Base-by-base conservation (phyloP, 2,329 filamentous ascomycete species). In the Stachybotrys chartarum region DNA sequence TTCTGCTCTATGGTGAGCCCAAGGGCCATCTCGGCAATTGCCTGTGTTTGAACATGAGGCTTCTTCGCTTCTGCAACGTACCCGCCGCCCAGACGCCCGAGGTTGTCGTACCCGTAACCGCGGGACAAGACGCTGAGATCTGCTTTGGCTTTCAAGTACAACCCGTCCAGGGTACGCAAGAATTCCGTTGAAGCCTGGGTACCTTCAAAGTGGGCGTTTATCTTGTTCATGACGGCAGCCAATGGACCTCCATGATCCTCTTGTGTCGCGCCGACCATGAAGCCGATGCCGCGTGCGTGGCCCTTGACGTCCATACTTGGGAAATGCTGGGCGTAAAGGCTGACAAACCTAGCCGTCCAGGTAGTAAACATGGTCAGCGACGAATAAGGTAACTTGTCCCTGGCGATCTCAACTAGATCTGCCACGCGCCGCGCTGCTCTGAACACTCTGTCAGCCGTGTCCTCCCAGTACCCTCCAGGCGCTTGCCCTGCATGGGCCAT, bases 241-340 rank as follows among this genome's bases (percentile, higher is more conserved):
- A 47, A 47, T 10, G 35, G 35, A 42, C 35, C 14, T 14, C 5
- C 35, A 10, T 10, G 35, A 10, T 14, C 10, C 35, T 42, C 35
- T 42, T 10, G 35, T 42, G 8, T 14, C 14, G 35, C 35, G 10
- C 10, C 14, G 14, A 42, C 8, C 14, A 42, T 42, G 10, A 10
- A 3, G 10, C 35, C 35, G 14, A 42, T 42, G 35, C 35, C 35
- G 14, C 14, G 35, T 10, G 35, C 35, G 35, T 42, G 14, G 5
- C 35, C 35, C 14, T 42, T 42, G 35, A 17, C 74, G 61, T 90
- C 87, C 83, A 90, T 88, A 56, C 81, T 78, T 0, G 84, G 84
- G 55, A 90, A 90, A 63, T 85, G 81, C 49, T 78, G 75, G 11
- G 82, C 82, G 65, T 90, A 90, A 3, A 88, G 75, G 39, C 84